These are phyloP conservation scores for Entamoeba histolytica DNA, from an alignment of 208 protist genomes.

Conservation along the genomic window DNA sequence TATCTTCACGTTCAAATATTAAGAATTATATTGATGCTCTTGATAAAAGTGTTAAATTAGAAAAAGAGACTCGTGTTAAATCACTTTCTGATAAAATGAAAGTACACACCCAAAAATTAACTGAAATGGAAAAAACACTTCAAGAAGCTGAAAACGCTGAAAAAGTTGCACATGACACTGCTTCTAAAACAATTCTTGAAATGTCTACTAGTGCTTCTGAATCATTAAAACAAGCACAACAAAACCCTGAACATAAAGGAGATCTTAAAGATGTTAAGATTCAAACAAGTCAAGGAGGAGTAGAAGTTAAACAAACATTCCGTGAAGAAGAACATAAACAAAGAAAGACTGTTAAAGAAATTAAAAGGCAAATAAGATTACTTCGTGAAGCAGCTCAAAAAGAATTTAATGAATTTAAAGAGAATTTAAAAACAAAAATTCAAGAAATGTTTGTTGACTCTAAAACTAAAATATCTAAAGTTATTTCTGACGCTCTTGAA, in stretches of 20 bases:
- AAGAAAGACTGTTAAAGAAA: not conserved
- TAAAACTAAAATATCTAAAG: not conserved
- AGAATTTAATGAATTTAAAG: not conserved
- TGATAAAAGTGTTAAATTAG: not conserved
- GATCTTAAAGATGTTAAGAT: not conserved
- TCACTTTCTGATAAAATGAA: not conserved
- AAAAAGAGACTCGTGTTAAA: not conserved
- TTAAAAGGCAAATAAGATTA: not conserved
- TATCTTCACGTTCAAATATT: not conserved
- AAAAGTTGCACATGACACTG: not conserved
- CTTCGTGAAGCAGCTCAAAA: not conserved
- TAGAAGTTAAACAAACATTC: not conserved
- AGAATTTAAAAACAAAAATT: not conserved
- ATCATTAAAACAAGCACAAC: not conserved
- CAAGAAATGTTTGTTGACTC: not conserved
- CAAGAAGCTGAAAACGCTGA: not conserved
- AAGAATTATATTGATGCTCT: not conserved
- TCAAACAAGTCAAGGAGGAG: not conserved
- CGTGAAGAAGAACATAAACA: not conserved
- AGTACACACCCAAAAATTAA: not conserved
- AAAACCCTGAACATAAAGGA: not conserved
- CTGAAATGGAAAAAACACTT: not conserved
- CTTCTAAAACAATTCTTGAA: not conserved
- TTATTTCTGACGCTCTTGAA: not conserved
- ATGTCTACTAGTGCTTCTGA: not conserved